Base-by-base conservation (phyloP, 768 basidiomycete genomes). In the Podaxis pistillaris region DNA sequence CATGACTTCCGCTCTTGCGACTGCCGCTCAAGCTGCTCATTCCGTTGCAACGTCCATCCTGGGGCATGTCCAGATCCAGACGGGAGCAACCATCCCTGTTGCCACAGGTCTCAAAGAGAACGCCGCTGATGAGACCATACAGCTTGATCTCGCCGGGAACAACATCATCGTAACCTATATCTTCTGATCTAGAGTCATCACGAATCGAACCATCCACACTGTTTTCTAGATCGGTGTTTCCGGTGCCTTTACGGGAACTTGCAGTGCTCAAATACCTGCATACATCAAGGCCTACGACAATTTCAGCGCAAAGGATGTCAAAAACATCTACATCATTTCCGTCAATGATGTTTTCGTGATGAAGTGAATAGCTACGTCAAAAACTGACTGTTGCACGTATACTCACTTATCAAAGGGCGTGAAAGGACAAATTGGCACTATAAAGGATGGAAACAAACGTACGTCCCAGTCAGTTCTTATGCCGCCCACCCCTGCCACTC, bases 401-500 rank as follows among this genome's bases (percentile, higher is more conserved):
- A 58, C 44, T 17, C 30, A 47, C 9, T 26, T 9, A 52, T 38
- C 26, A 13, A 57, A 88, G 87, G 64, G 88, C 87, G 38, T 90
- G 87, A 87, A 90, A 88, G 69, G 80, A 83, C 26, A 76, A 81
- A 22, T 75, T 90, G 41, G 41, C 97, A 99, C 74, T 99, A 99
- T 82, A 97, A 98, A 75, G 97, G 97, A 8, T 99, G 97, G 97
- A 99, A 98, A 73, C 91, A 94, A 74, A 96, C 93, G 94, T 96
- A 71, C 67, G 86, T 78, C 19, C 22, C 24, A 37, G 36, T 56
- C 51, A 33, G 28, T 37, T 51, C 50, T 65, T 50, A 26, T 51
- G 61, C 17, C 56, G n/a, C 47, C 2, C 19, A 12, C 37, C 33
- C 28, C 52, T 28, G 22, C 28, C 13, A 7, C 26, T 51, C 30